These are phyloP conservation scores for Hydnum rufescens DNA, from an alignment of 768 basidiomycete species.

Conservation along the genomic window DNA sequence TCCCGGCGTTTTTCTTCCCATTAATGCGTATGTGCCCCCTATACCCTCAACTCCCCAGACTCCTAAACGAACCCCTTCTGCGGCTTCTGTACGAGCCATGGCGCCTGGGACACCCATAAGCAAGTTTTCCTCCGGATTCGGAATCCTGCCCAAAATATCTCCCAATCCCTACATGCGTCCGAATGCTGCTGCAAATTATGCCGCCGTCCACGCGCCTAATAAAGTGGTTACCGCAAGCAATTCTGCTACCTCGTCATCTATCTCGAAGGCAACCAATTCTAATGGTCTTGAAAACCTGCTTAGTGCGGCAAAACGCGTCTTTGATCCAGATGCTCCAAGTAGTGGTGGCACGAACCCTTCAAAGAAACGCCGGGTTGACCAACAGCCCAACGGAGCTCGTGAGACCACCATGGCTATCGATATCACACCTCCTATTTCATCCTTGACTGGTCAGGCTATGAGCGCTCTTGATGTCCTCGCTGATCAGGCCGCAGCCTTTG, in stretches of 20 bases:
- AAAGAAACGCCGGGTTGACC: conserved; percentile 6
- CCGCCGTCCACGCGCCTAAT: background rate
- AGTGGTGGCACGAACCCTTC: background rate
- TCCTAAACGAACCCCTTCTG: background rate
- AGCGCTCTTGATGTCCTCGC: conserved; percentile 10
- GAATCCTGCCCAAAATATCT: background rate
- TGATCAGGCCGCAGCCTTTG: conserved; percentile 8
- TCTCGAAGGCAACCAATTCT: background rate
- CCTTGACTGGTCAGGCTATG: conserved; percentile 4
- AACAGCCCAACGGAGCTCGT: background rate
- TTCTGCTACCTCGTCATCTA: background rate
- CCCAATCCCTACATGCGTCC: background rate
- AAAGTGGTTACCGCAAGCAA: background rate
- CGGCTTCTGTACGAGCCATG: background rate
- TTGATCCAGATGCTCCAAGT: background rate
- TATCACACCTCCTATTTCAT: background rate
- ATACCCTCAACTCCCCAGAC: background rate
- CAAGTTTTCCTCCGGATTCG: background rate
- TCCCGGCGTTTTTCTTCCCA: background rate
- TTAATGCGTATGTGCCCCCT: background rate
- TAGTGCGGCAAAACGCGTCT: conserved; percentile 4
- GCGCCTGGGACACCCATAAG: background rate
- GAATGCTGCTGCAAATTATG: background rate
- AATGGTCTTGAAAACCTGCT: conserved; percentile 9
- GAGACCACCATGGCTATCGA: background rate